Conservation (phyloP, 2,329 filamentous ascomycete species). For the Pyricularia grisea region DNA sequence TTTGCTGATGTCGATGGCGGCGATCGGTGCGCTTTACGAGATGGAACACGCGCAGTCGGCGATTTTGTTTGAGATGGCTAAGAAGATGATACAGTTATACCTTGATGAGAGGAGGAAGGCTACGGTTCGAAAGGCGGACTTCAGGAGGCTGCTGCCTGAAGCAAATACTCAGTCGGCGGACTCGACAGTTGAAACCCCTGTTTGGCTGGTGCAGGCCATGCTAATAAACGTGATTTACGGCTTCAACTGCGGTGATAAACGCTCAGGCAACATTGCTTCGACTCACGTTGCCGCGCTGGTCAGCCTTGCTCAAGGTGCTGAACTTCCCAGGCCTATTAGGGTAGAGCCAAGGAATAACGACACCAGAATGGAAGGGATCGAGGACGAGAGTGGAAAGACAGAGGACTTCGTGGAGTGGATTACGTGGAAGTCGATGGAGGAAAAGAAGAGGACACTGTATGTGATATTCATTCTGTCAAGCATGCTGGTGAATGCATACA, state of each 20-base stretch:
- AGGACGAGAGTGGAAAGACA: slow-evolving; percentile 31
- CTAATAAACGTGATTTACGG: slow-evolving; percentile 92
- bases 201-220: slow-evolving; percentile 97
- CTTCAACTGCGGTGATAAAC: slow-evolving; percentile 88
- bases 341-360: slow-evolving; percentile 26
- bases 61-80: slow-evolving; percentile 84
- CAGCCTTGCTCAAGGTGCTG: slow-evolving; percentile 83
- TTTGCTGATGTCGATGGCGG: slow-evolving; percentile 77
- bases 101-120: slow-evolving; percentile 84
- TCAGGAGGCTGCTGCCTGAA: slow-evolving; percentile 35
- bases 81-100: slow-evolving; percentile 91
- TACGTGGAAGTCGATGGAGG: slow-evolving; percentile 79
- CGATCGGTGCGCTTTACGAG: slow-evolving; percentile 69
- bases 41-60: slow-evolving; percentile 70
- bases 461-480: slow-evolving; percentile 88
- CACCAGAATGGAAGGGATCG: slow-evolving; percentile 48
- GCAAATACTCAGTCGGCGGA: slow-evolving; percentile 31
- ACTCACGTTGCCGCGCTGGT: slow-evolving; percentile 88
- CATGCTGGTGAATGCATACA: slow-evolving; percentile 83
- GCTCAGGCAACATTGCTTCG: slow-evolving; percentile 81
- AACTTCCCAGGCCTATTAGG: slow-evolving; percentile 45
- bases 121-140: slow-evolving; percentile 60
- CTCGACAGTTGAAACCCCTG: slow-evolving; percentile 62
- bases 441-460: slow-evolving; percentile 87
- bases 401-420: slow-evolving; percentile 72